These are phyloP conservation scores for Aureobasidium mangrovei DNA, from an alignment of 2,329 filamentous ascomycete species.

Conservation along the genomic window DNA sequence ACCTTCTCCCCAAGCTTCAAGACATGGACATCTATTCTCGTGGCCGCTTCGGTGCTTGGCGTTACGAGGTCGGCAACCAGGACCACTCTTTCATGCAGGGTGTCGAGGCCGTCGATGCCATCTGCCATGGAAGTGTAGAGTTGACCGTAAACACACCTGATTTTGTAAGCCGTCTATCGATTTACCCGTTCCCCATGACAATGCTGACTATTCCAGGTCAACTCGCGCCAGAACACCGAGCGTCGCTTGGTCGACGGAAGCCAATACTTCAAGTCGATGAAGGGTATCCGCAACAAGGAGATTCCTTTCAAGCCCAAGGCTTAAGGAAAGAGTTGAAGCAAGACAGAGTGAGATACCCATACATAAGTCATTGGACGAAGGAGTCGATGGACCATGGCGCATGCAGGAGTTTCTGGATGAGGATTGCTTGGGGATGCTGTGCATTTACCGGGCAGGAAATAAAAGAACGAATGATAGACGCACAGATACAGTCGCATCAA, in stretches of 20 bases:
- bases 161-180: too few species aligned
- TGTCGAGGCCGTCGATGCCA: constrained; percentile 85
- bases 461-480: background rate
- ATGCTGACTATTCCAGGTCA: constrained; percentile 87
- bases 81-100: constrained; percentile 97
- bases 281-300: constrained; percentile 21
- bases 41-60: constrained; percentile 95
- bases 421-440: background rate
- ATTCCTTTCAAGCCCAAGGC: constrained; percentile 20
- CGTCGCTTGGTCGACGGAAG: constrained; percentile 53
- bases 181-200: constrained; percentile 70
- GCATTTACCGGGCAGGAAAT: background rate
- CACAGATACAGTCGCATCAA: background rate
- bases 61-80: constrained; percentile 95
- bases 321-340: background rate
- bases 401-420: constrained; percentile 10
- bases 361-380: background rate
- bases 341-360: constrained; percentile 6
- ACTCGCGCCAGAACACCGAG: constrained; percentile 61
- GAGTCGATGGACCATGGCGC: background rate
- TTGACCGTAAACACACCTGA: constrained; percentile 88
- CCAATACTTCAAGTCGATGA: constrained; percentile 45
- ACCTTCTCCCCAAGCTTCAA: constrained; percentile 88
- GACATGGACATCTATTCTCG: constrained; percentile 87
- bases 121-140: constrained; percentile 82